Conservation (phyloP, 1,284 basidiomycete genomes). For the Boletus semigastroideus region DNA sequence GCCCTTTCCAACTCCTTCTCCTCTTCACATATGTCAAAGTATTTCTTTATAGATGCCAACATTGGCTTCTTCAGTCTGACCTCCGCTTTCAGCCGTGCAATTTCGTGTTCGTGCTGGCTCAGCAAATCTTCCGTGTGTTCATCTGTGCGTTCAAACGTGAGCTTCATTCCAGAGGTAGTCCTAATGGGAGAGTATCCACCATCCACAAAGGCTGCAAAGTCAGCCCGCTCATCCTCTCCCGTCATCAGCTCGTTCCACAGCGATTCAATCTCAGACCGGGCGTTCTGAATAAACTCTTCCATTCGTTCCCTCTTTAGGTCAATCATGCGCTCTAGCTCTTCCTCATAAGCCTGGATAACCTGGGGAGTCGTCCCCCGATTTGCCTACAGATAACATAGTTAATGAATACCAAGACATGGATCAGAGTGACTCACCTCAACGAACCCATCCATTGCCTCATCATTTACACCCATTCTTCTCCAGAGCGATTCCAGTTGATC, state of each 20-base stretch:
- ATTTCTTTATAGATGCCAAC: constrained; percentile 79
- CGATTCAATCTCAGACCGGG: constrained; percentile 76
- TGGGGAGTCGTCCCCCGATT: constrained; percentile 76
- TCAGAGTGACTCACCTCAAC: constrained; percentile 52
- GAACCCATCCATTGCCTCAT: constrained; percentile 77
- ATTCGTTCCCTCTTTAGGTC: constrained; percentile 87
- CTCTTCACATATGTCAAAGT: constrained; percentile 90
- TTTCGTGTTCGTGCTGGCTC: constrained; percentile 86
- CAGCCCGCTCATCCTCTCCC: constrained; percentile 78
- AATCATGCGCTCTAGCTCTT: constrained; percentile 88
- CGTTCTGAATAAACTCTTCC: constrained; percentile 82
- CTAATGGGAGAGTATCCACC: constrained; percentile 46
- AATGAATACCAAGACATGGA: not conserved
- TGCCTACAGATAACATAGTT: constrained; percentile 20
- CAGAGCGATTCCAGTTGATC: constrained; percentile 83
- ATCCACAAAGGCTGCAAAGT: constrained; percentile 78
- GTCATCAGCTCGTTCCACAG: constrained; percentile 90
- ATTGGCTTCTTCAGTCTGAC: constrained; percentile 75
- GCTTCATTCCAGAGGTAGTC: not conserved
- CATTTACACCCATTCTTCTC: constrained; percentile 72
- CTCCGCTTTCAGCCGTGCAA: constrained; percentile 78
- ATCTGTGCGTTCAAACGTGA: constrained; percentile 48
- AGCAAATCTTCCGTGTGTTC: constrained; percentile 89
- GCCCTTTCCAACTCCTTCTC: constrained; percentile 84
- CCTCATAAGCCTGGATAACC: constrained; percentile 78